phyloP scores from a whole-genome alignment of 345 rosid species.

The Sisymbrium altissimum region DNA sequence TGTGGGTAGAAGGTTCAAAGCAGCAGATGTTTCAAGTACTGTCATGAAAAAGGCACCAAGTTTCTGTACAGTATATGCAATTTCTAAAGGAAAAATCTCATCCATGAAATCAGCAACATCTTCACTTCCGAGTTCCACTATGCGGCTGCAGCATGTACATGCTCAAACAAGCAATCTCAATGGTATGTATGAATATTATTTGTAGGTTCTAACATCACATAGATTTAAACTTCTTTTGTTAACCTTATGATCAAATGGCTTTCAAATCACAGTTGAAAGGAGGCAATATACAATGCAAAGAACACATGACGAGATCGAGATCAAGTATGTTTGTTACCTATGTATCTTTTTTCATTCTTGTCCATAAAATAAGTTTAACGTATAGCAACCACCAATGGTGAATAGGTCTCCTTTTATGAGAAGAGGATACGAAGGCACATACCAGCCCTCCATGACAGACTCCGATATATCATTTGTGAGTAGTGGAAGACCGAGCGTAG shows the following conservation, averaged over 20 bases:
- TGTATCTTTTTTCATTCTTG: not conserved
- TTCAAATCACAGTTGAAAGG: constrained; percentile 22
- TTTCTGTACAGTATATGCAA: constrained; percentile 69
- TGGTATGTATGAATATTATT: not conserved
- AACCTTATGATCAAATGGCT: not conserved
- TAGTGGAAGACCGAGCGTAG: constrained; percentile 53
- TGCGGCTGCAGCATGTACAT: constrained; percentile 2
- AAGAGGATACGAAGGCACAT: constrained; percentile 33
- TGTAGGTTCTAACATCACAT: not conserved
- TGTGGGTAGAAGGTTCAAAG: constrained; percentile 55
- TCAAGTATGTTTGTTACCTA: constrained; percentile 18
- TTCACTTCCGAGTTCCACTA: constrained; percentile 32
- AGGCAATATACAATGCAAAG: constrained; percentile 17
- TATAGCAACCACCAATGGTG: constrained; percentile 8
- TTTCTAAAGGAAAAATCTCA: constrained; percentile 62
- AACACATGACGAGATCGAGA: constrained; percentile 36
- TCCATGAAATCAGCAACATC: constrained; percentile 51
- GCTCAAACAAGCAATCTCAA: constrained; percentile 1
- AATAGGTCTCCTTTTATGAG: constrained; percentile 59
- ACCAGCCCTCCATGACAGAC: constrained; percentile 45
- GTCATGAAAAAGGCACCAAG: constrained; percentile 63
- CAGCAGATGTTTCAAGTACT: constrained; percentile 48
- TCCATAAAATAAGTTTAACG: not conserved
- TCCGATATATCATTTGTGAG: constrained; percentile 77
- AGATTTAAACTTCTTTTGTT: not conserved